Conservation (phyloP, 805 yeast species). For the Metschnikowia kunwiensis region DNA sequence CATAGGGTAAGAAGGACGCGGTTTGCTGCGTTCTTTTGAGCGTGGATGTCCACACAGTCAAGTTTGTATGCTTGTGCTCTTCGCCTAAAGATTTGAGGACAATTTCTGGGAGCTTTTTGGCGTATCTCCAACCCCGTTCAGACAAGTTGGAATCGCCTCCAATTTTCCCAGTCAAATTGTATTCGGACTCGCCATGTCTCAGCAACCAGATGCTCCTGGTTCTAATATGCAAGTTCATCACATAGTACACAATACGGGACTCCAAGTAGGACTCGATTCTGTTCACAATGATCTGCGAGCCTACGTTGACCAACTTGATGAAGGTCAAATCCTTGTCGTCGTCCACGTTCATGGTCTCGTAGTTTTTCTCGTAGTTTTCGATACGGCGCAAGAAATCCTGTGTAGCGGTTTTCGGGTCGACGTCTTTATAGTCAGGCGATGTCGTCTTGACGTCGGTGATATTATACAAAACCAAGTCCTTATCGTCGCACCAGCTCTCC, state of each 20-base stretch:
- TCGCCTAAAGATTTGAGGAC: conserved; percentile 64
- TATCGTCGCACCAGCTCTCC: conserved; percentile 88
- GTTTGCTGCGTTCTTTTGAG: conserved; percentile 90
- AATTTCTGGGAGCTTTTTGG: conserved; percentile 73
- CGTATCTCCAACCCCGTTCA: conserved; percentile 80
- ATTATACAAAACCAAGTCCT: conserved; percentile 71
- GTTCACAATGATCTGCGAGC: conserved; percentile 84
- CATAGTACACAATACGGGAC: conserved; percentile 89
- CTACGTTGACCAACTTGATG: conserved; percentile 83
- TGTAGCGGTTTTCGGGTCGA: conserved; percentile 69
- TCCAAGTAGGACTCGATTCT: conserved; percentile 84
- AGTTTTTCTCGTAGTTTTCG: conserved; percentile 64
- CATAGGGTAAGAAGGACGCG: conserved; percentile 75
- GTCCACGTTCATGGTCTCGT: conserved; percentile 67
- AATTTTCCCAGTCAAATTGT: conserved; percentile 88
- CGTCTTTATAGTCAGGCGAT: conserved; percentile 73
- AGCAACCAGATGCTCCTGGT: conserved; percentile 92
- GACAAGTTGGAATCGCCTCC: conserved; percentile 92
- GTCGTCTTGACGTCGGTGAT: conserved; percentile 83
- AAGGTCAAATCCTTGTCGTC: conserved; percentile 69
- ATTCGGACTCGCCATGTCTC: conserved; percentile 93
- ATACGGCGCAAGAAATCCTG: conserved; percentile 73
- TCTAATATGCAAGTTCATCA: conserved; percentile 91
- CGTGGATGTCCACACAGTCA: conserved; percentile 96
- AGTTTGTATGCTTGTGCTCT: conserved; percentile 46